These are phyloP conservation scores for Quercus mongolica DNA, from an alignment of 306 rosid genomes.

Conservation along the genomic window DNA sequence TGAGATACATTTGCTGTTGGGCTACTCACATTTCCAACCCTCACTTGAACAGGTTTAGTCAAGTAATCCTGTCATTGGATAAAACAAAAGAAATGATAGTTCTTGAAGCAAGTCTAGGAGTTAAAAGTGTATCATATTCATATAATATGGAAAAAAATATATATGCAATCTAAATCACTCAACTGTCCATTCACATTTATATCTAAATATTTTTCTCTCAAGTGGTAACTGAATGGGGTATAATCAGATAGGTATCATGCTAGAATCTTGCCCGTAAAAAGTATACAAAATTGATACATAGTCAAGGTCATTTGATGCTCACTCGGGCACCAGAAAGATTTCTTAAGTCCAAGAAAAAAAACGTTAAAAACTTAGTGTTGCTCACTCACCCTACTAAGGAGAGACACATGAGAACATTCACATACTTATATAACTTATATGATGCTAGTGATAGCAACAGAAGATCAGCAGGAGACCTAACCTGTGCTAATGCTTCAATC, in stretches of 20 bases:
- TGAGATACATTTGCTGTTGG: constrained; percentile 89
- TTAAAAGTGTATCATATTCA: not conserved
- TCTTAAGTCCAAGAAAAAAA: not conserved
- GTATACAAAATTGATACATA: constrained; percentile 1
- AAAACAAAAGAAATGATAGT: not conserved
- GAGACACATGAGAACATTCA: not conserved
- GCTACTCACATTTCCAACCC: constrained; percentile 86
- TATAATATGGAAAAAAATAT: not conserved
- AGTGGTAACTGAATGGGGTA: not conserved
- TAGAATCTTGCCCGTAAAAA: not conserved
- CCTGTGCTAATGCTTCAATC: constrained; percentile 83
- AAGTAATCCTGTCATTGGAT: constrained; percentile 69
- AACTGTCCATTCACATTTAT: not conserved
- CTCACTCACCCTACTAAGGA: not conserved
- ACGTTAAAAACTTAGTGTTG: not conserved
- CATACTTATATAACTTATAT: not conserved
- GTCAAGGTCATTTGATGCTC: not conserved
- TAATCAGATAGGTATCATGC: not conserved
- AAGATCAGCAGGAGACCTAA: constrained; percentile 23
- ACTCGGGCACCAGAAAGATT: constrained; percentile 10
- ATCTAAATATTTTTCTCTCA: not conserved
- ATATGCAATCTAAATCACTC: not conserved
- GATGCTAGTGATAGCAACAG: not conserved
- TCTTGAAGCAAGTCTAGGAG: not conserved
- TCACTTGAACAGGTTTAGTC: constrained; percentile 65